A percentile compares a stretch with the other conserved stretches of the same genome.
These are phyloP conservation scores for Scalesia atractyloides DNA, from an alignment of 129 eudicot species.

Conservation along the genomic window DNA sequence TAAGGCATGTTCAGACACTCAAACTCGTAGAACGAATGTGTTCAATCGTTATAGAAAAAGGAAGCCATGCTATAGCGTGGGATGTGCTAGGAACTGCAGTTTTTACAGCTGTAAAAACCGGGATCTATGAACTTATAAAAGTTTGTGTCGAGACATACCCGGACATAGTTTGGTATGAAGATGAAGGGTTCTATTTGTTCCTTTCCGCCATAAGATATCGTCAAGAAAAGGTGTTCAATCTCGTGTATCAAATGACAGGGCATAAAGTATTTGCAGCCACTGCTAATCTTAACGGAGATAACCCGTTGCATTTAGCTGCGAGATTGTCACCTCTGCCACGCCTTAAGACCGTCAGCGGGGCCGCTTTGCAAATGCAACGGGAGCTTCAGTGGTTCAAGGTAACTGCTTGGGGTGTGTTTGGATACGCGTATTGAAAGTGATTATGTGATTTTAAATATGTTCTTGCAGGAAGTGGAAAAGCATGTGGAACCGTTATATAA, in stretches of 20 bases:
- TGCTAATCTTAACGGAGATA: slow-evolving; percentile 14
- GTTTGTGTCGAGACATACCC: slow-evolving; percentile 26
- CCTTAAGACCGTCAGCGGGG: slow-evolving; percentile 24
- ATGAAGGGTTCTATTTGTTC: slow-evolving; percentile 27
- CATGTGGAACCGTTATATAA: slow-evolving; percentile 25
- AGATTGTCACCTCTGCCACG: slow-evolving; percentile 10
- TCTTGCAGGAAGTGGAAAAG: slow-evolving; percentile 33
- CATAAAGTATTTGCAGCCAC: slow-evolving; percentile 22
- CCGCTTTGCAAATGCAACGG: slow-evolving; percentile 38
- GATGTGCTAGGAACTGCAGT: slow-evolving; percentile 36
- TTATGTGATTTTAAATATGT: not conserved
- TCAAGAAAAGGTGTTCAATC: slow-evolving; percentile 37
- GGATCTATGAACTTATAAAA: slow-evolving; percentile 29
- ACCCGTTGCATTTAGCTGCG: slow-evolving; percentile 24
- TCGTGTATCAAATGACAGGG: slow-evolving; percentile 26
- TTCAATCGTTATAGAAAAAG: slow-evolving; percentile 21
- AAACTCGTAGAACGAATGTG: slow-evolving; percentile 34
- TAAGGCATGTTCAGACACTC: slow-evolving; percentile 27
- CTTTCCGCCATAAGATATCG: slow-evolving; percentile 32
- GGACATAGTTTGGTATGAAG: slow-evolving; percentile 31
- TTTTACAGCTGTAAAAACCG: slow-evolving; percentile 30
- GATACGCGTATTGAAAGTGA: not conserved
- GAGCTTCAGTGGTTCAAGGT: slow-evolving; percentile 48
- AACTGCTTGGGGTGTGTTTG: not conserved
- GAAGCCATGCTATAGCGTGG: slow-evolving; percentile 27